Percentiles rank a stretch among this genome's conserved stretches.
These are phyloP conservation scores for Arabidopsis arenosa DNA, from an alignment of 345 rosid species.

Conservation along the genomic window DNA sequence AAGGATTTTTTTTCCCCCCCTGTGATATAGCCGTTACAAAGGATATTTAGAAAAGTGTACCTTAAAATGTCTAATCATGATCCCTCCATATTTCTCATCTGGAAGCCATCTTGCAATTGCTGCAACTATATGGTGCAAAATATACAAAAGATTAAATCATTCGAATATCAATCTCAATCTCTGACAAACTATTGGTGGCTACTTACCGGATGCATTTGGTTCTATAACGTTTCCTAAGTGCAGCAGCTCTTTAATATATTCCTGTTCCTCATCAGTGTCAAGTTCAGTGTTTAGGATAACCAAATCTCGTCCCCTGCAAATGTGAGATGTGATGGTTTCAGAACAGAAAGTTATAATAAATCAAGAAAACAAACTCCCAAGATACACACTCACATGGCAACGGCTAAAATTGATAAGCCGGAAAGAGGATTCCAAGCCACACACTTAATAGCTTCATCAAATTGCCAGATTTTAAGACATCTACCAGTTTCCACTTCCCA, in stretches of 20 bases:
- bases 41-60: neutral
- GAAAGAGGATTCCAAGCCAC: conserved; percentile 90
- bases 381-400: conserved; percentile 59
- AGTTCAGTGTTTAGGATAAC: conserved; percentile 39
- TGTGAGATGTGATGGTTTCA: neutral
- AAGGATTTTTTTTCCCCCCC: neutral
- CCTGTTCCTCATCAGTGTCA: conserved; percentile 40
- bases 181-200: neutral
- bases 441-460: conserved; percentile 66
- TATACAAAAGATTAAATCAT: neutral
- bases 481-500: conserved; percentile 44
- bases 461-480: conserved; percentile 51
- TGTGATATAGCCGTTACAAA: too few species aligned
- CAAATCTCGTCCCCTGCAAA: conserved; percentile 39
- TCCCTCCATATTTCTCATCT: neutral
- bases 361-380: neutral
- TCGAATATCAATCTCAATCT: neutral
- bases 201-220: conserved; percentile 33
- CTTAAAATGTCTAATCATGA: neutral
- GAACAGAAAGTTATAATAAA: neutral
- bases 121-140: conserved; percentile 33
- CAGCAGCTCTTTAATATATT: conserved; percentile 32
- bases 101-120: conserved; percentile 27
- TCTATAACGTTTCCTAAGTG: conserved; percentile 14
- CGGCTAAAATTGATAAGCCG: conserved; percentile 69